phyloP scores from a whole-genome alignment of 306 rosid genomes.

The Lotus japonicus region DNA sequence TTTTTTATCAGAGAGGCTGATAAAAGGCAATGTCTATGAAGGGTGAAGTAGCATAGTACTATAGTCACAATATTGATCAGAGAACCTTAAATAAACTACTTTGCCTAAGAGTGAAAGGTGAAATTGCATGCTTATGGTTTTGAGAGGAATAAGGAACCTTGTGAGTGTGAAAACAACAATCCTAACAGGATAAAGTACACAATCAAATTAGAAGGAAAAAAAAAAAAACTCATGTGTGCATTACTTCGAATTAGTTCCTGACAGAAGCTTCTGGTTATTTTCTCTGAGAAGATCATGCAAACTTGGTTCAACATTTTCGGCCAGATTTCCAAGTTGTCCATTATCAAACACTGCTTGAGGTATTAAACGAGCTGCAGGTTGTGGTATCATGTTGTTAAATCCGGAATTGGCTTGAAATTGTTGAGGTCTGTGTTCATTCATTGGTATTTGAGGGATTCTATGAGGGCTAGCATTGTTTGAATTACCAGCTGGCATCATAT shows the following conservation, averaged over 20 bases:
- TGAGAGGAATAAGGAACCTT: background rate
- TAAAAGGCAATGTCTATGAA: background rate
- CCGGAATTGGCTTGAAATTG: conserved; percentile 10
- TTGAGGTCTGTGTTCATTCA: conserved; percentile 23
- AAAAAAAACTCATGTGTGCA: background rate
- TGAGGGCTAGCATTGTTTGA: conserved; percentile 1
- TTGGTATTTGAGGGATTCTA: conserved; percentile 14
- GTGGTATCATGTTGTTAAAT: conserved; percentile 10
- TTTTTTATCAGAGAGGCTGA: background rate
- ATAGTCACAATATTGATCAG: background rate
- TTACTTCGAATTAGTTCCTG: conserved; percentile 33
- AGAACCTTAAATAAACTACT: background rate
- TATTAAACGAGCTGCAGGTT: background rate
- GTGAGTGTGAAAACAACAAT: background rate
- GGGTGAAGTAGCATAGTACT: background rate
- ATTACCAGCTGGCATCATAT: conserved; percentile 8
- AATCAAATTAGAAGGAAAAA: background rate
- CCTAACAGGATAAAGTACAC: background rate
- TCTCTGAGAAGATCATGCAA: conserved; percentile 2
- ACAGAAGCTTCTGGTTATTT: conserved; percentile 6
- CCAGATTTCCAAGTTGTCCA: conserved; percentile 9
- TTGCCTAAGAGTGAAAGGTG: background rate
- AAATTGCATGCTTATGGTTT: background rate
- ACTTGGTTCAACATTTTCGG: background rate
- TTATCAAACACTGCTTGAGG: background rate